Evolutionary conservation across 2,329 filamentous ascomycete genomes (phyloP).

Genomic region (Aschersonia sp.): DNA sequence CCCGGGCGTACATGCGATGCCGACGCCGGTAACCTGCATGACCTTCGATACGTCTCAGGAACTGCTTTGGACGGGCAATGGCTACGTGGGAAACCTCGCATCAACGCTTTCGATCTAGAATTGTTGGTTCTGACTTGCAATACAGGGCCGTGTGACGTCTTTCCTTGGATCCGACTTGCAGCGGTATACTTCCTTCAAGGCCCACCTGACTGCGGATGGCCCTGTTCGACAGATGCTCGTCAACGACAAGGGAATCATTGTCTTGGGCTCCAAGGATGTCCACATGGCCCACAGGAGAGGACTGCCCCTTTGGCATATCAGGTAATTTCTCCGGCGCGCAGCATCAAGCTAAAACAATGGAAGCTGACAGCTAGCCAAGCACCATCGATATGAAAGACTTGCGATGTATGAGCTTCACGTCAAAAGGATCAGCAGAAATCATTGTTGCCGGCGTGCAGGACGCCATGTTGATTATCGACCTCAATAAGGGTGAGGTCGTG

Average conservation of each 20-base stretch:
- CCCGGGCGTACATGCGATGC: conserved; percentile 53
- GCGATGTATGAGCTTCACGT: conserved; percentile 90
- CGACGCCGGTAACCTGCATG: conserved; percentile 62
- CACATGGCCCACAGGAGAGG: conserved; percentile 82
- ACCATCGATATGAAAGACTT: conserved; percentile 71
- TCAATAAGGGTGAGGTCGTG: conserved; percentile 55
- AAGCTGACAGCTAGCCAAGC: conserved; percentile 23
- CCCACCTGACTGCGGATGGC: conserved; percentile 59
- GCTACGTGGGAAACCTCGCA: conserved; percentile 47
- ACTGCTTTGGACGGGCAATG: conserved; percentile 84
- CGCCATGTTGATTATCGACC: conserved; percentile 64
- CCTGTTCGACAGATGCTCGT: conserved; percentile 78
- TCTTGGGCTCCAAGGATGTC: conserved; percentile 67
- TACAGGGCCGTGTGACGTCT: conserved; percentile 71
- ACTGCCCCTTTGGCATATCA: conserved; percentile 75
- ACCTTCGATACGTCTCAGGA: conserved; percentile 85
- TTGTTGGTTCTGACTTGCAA: conserved; percentile 10
- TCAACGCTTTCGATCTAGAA: neutral
- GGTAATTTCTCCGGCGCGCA: conserved; percentile 27
- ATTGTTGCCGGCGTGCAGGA: conserved; percentile 78
- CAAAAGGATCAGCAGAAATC: conserved; percentile 68
- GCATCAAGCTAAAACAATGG: neutral
- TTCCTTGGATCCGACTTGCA: conserved; percentile 79
- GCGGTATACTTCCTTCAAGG: conserved; percentile 80
- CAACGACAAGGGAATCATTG: conserved; percentile 80